Evolutionary conservation across 495 filamentous ascomycete species (phyloP).

Genomic region (Wilcoxina mikolae): DNA sequence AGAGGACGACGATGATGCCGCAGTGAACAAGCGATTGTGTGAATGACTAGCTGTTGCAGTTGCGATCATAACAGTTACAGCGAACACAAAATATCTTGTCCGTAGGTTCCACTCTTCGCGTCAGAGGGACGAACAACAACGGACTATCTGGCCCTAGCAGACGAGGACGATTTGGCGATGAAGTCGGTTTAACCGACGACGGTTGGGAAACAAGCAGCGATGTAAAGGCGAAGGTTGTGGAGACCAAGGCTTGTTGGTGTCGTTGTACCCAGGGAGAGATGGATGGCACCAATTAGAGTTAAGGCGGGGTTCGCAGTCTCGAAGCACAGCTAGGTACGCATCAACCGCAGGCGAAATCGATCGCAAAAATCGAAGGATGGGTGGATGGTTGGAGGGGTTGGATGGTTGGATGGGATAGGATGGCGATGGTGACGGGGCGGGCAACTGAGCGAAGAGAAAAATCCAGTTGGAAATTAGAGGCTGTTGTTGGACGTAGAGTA

Average conservation of each 20-base stretch:
- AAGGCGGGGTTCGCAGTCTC: slow-evolving; percentile 1
- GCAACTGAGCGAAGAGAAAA: neutral
- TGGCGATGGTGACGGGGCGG: no score
- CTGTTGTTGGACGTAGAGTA: neutral
- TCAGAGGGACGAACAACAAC: no score
- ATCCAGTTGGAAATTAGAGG: neutral
- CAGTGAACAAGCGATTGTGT: neutral
- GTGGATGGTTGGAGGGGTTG: neutral
- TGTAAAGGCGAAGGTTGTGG: neutral
- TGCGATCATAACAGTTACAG: slow-evolving; percentile 23
- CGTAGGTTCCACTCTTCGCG: no score
- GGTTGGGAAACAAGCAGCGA: neutral
- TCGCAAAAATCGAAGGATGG: neutral
- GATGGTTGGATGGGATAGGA: no score
- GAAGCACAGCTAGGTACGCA: slow-evolving; percentile 1
- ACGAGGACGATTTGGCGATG: neutral
- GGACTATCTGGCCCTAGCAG: neutral
- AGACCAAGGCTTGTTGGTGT: neutral
- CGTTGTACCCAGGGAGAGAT: neutral
- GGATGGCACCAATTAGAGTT: neutral
- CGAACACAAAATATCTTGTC: neutral
- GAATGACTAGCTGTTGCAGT: slow-evolving; percentile 25
- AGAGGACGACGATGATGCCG: neutral
- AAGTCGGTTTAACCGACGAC: neutral
- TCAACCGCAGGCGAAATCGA: neutral